phyloP scores from a whole-genome alignment of 2,329 filamentous ascomycete genomes.

The Penicillium sp. region DNA sequence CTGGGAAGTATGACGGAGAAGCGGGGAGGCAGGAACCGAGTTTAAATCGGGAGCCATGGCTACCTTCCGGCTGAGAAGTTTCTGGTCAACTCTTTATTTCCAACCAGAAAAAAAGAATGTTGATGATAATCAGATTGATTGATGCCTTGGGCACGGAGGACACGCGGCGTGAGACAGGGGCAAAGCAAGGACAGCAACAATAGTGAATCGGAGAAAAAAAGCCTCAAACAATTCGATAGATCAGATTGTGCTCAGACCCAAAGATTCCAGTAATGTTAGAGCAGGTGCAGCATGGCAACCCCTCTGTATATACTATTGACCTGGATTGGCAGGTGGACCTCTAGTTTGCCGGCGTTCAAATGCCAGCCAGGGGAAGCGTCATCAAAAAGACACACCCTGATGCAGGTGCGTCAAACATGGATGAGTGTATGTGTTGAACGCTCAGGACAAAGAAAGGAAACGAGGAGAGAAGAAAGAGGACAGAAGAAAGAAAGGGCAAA shows the following conservation, averaged over 20 bases:
- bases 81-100: not conserved
- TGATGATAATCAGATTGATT: not conserved
- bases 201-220: not conserved
- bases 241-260: not conserved
- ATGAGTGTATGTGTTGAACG: not conserved
- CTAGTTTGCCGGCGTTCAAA: constrained; percentile 6
- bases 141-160: not conserved
- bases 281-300: constrained; percentile 1
- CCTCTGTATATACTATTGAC: not conserved
- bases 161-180: not conserved
- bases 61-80: not conserved
- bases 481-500: not conserved
- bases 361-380: constrained; percentile 8
- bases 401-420: not conserved
- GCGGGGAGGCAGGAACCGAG: constrained; percentile 36
- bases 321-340: constrained; percentile 7
- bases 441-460: not conserved
- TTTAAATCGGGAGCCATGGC: constrained; percentile 48
- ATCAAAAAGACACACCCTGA: constrained; percentile 8
- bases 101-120: not conserved
- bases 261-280: not conserved
- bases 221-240: not conserved
- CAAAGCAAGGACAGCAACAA: constrained; percentile 1
- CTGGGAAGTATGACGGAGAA: constrained; percentile 28
- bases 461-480: not conserved